phyloP scores from a whole-genome alignment of 2,329 filamentous ascomycete species.

The Orbilia blumenaviensis region DNA sequence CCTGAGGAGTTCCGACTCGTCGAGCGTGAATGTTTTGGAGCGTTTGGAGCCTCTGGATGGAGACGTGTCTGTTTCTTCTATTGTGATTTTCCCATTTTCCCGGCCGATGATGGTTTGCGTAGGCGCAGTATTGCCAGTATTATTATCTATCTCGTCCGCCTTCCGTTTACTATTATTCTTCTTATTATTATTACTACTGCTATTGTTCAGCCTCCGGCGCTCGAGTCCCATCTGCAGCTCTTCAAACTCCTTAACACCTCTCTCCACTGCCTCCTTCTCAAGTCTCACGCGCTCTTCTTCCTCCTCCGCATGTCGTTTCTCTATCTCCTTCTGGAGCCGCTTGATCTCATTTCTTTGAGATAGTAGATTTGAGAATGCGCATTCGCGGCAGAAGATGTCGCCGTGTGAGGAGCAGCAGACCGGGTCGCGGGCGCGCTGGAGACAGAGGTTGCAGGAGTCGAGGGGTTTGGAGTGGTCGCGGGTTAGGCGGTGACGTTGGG shows the following conservation, averaged over 20 bases:
- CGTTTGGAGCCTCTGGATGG: slow-evolving; percentile 63
- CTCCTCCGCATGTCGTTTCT: slow-evolving; percentile 70
- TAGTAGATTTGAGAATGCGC: slow-evolving; percentile 88
- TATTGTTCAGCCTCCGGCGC: slow-evolving; percentile 58
- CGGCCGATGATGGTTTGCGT: slow-evolving; percentile 61
- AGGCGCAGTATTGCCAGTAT: slow-evolving; percentile 43
- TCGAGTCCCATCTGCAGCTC: slow-evolving; percentile 77
- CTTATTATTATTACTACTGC: slow-evolving; percentile 20
- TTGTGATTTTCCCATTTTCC: slow-evolving; percentile 63
- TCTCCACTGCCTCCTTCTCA: slow-evolving; percentile 73
- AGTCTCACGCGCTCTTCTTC: slow-evolving; percentile 69
- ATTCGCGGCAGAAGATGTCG: slow-evolving; percentile 95
- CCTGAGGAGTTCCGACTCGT: slow-evolving; percentile 77
- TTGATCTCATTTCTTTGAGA: slow-evolving; percentile 92
- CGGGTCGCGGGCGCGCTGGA: slow-evolving; percentile 80
- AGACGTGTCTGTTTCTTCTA: slow-evolving; percentile 59
- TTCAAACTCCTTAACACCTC: slow-evolving; percentile 84
- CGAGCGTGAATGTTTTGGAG: slow-evolving; percentile 76
- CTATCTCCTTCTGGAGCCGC: slow-evolving; percentile 74
- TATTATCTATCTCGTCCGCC: slow-evolving; percentile 56
- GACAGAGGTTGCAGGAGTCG: slow-evolving; percentile 85
- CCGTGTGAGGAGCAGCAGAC: slow-evolving; percentile 80
- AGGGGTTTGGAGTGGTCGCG: slow-evolving; percentile 94
- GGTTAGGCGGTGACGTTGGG: slow-evolving; percentile 80
- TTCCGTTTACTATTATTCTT: slow-evolving; percentile 28